Base-by-base conservation (phyloP, 257 asterid species). In the Gardenia jasminoides region DNA sequence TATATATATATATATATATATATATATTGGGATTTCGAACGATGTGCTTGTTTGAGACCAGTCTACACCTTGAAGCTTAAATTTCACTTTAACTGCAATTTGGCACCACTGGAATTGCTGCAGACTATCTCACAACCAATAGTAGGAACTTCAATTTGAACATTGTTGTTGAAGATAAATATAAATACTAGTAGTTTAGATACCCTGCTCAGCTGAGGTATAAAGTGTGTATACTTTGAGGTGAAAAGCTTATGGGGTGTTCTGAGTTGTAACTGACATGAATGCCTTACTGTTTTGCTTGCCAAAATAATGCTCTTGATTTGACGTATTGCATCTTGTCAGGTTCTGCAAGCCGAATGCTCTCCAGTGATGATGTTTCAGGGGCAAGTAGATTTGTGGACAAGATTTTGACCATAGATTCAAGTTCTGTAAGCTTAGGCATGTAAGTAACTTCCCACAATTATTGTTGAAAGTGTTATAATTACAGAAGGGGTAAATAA, bases 341-440 rank as follows among this genome's bases (percentile, higher is more conserved):
- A 96, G 99, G 98, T 80, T 93, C 99, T 85, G 98, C 96, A 28
- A 89, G 90, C 77, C 92, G 94, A 54, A 92, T 91, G 99, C 92
- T 96, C 78, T 89, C 98, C 10, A 86, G 73, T 33, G 91, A 88
- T 72, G 97, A 96, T 77, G 96, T 93, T 85, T 88, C 90, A 15
- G 92, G 85, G 80, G 99, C 97, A 36, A 83, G 81, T 75, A 83
- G 70, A 70, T 90, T 96, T 84, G 77, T 92, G 68, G 87, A 89
- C 84, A 83, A 81, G 90, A 84, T 96, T 81, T 73, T 88, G 50
- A 88, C 83, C 82, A 80, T 85, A 26, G 83, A 84, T 72, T 79
- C 86, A 54, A 79, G 78, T 80, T 66, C 96, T 80, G 75, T 79
- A 46, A 78, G 70, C 77, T 65, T 95, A 69, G 92, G 94, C 91